Evolutionary conservation across 495 filamentous ascomycete species (phyloP).

Genomic region (Chaetomium fimeti): DNA sequence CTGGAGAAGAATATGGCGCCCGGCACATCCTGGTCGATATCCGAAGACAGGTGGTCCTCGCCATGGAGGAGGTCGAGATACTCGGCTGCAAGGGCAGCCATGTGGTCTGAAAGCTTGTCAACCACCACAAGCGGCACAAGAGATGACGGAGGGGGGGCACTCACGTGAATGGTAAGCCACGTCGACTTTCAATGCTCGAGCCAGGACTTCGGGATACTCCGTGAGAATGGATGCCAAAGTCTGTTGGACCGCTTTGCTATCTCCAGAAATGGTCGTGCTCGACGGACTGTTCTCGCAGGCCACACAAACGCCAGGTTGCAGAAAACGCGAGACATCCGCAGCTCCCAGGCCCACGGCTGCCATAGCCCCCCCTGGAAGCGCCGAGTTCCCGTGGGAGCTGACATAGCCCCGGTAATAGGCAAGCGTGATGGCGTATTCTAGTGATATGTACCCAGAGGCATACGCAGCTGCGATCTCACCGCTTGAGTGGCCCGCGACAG

Average conservation of each 20-base stretch:
- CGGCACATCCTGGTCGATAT: background rate
- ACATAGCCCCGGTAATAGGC: slow-evolving; percentile 8
- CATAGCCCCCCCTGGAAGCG: background rate
- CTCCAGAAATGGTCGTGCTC: slow-evolving; percentile 4
- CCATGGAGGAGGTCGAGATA: slow-evolving; percentile 1
- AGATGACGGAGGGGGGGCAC: background rate
- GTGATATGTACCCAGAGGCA: background rate
- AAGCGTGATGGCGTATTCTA: background rate
- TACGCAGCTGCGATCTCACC: slow-evolving; percentile 5
- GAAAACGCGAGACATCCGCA: background rate
- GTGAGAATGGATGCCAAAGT: background rate
- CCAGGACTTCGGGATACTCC: background rate
- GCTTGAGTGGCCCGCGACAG: slow-evolving; percentile 4
- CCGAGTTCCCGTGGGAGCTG: background rate
- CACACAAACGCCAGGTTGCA: background rate
- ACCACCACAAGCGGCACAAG: background rate
- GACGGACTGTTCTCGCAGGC: slow-evolving; percentile 10
- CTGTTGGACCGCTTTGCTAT: background rate
- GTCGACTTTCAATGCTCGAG: background rate
- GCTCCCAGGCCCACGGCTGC: slow-evolving; percentile 1
- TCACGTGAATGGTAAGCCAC: slow-evolving; percentile 3
- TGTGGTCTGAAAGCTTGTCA: background rate
- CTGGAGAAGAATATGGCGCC: background rate
- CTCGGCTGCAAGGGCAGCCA: slow-evolving; percentile 2
- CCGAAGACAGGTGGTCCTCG: background rate